Base-by-base conservation (phyloP, 2,329 filamentous ascomycete genomes). In the Neofusicoccum umdonicola region DNA sequence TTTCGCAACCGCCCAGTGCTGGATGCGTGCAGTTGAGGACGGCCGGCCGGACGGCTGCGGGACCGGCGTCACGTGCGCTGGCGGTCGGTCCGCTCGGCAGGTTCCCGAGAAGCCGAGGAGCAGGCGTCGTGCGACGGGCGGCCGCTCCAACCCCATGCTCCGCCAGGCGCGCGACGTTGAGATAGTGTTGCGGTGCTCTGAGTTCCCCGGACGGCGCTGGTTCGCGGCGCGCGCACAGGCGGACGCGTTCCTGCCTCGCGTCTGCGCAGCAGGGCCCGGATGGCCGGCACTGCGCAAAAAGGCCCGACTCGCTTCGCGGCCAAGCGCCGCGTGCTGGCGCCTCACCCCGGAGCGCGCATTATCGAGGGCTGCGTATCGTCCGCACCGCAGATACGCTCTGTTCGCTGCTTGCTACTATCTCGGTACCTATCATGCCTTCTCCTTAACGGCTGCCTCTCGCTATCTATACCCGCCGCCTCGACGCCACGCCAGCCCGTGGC, bases 361-460 rank as follows among this genome's bases (percentile, higher is more conserved):
- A 45, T 60, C 34, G 17, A 5, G 27, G 1, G n/a, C 37, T 22
- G 41, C 27, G 56, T 60, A 60, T 48, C 42, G 27, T 11, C 37
- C 51, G 51, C 51, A 31, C 4, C 51, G 17, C 54, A 47, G 56
- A 60, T 60, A 47, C 56, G 54, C 54, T 57, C 52, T 34, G 54
- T 58, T 41, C 52, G 17, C 52, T 31, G 27, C 27, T 31, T 31
- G 27, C 27, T 31, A n/a, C 19, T 56, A 37, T 41, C 19, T 56
- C 39, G 39, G 39, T 58, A 42, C 15, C 41, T 60, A 47, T 47
- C 56, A 60, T 60, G 56, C 22, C 41, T 22, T 35, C 42, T 37
- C 31, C 31, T 45, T 37, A 37, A 45, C n/a, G 17, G n/a, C 31
- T 15, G 35, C 37, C 56, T 35, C 27, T 8, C 4, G 19, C n/a